Conservation (phyloP, 2,329 filamentous ascomycete genomes). For the Colletotrichum endophyticum region DNA sequence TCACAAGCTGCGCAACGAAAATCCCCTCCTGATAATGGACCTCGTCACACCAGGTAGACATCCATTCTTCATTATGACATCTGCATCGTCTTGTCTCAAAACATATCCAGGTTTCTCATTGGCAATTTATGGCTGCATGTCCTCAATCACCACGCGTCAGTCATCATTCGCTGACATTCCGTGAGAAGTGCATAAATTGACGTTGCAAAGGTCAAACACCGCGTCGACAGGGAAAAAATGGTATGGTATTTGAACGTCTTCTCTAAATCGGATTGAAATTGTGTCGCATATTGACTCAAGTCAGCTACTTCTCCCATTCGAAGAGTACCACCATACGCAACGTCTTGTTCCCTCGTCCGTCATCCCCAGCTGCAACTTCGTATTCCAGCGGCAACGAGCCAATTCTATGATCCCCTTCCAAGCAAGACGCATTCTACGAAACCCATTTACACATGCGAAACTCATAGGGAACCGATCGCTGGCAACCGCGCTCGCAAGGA, state of each 20-base stretch:
- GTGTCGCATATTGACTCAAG: fast-evolving
- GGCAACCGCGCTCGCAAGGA: background rate
- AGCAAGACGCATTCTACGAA: no score
- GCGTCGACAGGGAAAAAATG: no score
- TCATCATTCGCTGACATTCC: background rate
- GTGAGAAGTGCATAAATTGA: background rate
- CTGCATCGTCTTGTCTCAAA: background rate
- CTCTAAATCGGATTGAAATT: no score
- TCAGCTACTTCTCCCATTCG: fast-evolving
- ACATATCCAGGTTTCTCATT: fast-evolving
- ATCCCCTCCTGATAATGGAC: fast-evolving
- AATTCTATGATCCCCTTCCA: no score
- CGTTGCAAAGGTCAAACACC: no score
- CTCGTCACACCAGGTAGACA: fast-evolving
- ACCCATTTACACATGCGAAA: no score
- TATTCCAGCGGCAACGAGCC: background rate
- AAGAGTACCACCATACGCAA: fast-evolving
- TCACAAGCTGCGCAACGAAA: background rate
- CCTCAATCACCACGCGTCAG: background rate
- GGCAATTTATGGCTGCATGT: background rate
- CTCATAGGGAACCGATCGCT: no score
- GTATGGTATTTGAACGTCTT: no score
- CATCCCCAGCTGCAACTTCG: background rate
- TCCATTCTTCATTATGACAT: no score
- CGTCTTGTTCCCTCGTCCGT: background rate